Evolutionary conservation across 2,329 filamentous ascomycete species (phyloP).

Genomic region (Trichoderma koningiopsis): DNA sequence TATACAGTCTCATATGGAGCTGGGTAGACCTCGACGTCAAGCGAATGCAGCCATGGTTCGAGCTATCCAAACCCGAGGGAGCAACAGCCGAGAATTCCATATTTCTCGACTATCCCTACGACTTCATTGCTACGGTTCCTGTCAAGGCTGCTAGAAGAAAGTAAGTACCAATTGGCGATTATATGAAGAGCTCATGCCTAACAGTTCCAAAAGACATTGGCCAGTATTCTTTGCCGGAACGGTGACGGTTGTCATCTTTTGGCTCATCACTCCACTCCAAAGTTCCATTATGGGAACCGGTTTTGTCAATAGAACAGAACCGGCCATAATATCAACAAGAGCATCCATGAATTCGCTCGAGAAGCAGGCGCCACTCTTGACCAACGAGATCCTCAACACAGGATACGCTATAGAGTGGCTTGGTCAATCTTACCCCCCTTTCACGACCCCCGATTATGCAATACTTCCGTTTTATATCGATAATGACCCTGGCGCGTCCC

Average conservation of each 20-base stretch:
- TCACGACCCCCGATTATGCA: constrained; percentile 46
- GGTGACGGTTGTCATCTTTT: constrained; percentile 55
- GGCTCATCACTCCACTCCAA: constrained; percentile 57
- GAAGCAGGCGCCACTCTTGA: constrained; percentile 33
- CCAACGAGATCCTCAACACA: constrained; percentile 42
- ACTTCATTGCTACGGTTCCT: constrained; percentile 40
- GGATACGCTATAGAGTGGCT: constrained; percentile 52
- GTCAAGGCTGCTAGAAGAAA: constrained; percentile 35
- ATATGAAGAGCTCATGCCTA: not conserved
- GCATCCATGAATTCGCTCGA: not conserved
- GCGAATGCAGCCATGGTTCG: constrained; percentile 61
- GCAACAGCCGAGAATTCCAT: constrained; percentile 50
- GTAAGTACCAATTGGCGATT: constrained; percentile 15
- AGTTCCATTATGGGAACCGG: constrained; percentile 54
- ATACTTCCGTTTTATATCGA: not conserved
- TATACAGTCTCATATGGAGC: constrained; percentile 59
- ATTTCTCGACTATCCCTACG: constrained; percentile 54
- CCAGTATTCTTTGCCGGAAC: constrained; percentile 44
- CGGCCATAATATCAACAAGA: not conserved
- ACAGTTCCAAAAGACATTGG: constrained; percentile 29
- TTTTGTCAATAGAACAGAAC: constrained; percentile 31
- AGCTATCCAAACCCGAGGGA: constrained; percentile 52
- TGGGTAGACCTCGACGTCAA: constrained; percentile 64
- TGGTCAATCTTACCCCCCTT: constrained; percentile 46
- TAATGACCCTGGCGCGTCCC: not conserved